Percentiles rank a stretch among this genome's conserved stretches.
Evolutionary conservation across 2,329 filamentous ascomycete species (phyloP).

Genomic region (Coniochaeta prunicola): DNA sequence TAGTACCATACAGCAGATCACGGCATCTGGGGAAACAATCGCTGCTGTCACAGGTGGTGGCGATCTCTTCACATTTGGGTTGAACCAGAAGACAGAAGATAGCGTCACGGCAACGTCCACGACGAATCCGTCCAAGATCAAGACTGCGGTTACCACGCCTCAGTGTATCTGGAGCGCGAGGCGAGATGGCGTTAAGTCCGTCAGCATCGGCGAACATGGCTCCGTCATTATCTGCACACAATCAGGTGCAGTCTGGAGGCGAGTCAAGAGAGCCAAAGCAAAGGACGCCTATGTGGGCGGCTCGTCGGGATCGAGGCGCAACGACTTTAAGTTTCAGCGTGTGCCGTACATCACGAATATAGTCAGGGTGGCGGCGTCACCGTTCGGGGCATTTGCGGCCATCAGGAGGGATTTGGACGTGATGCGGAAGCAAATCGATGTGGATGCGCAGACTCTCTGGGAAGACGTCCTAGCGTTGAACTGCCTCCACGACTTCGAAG

Average conservation of each 20-base stretch:
- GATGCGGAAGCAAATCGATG: slow-evolving; percentile 61
- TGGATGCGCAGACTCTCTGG: slow-evolving; percentile 65
- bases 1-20: slow-evolving; percentile 68
- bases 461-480: slow-evolving; percentile 65
- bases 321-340: slow-evolving; percentile 93
- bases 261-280: slow-evolving; percentile 73
- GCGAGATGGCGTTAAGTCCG: slow-evolving; percentile 80
- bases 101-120: slow-evolving; percentile 62
- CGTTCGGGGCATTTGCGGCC: slow-evolving; percentile 83
- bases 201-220: slow-evolving; percentile 84
- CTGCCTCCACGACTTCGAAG: slow-evolving; percentile 55
- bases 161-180: slow-evolving; percentile 83
- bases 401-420: slow-evolving; percentile 79
- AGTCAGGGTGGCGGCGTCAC: slow-evolving; percentile 75
- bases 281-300: slow-evolving; percentile 53
- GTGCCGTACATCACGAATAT: slow-evolving; percentile 84
- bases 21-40: slow-evolving; percentile 84
- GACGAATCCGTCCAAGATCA: slow-evolving; percentile 87
- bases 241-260: slow-evolving; percentile 87
- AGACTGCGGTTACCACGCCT: slow-evolving; percentile 69
- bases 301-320: slow-evolving; percentile 53
- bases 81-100: slow-evolving; percentile 61
- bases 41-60: slow-evolving; percentile 78
- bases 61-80: slow-evolving; percentile 78
- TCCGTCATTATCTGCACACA: slow-evolving; percentile 91